Conservation (phyloP, 345 rosid genomes). For the Boechera stricta region DNA sequence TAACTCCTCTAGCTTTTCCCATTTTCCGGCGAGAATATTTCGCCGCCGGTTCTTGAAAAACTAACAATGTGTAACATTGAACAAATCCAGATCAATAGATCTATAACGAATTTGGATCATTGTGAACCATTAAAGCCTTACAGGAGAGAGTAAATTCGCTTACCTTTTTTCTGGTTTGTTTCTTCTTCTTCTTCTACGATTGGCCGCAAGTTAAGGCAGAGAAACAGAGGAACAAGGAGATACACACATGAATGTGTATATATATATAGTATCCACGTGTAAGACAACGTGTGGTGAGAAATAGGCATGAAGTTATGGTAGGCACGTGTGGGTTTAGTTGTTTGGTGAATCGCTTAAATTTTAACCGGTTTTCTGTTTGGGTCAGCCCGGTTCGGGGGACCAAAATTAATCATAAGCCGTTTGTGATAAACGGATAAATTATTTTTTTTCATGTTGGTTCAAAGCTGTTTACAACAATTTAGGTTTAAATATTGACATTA, state of each 20-base stretch:
- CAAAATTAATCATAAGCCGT: not conserved
- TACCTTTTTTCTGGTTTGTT: conserved; percentile 24
- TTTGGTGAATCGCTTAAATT: not conserved
- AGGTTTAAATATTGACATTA: not conserved
- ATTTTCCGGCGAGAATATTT: conserved; percentile 40
- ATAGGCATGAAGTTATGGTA: conserved; percentile 26
- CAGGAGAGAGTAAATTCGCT: not conserved
- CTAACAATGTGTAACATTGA: conserved; percentile 31
- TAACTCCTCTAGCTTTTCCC: conserved; percentile 80
- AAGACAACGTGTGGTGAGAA: conserved; percentile 30
- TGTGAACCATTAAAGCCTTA: conserved; percentile 9
- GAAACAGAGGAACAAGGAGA: conserved; percentile 41
- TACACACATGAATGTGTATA: not conserved
- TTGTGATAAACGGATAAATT: not conserved
- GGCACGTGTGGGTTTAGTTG: conserved; percentile 31
- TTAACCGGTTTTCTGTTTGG: not conserved
- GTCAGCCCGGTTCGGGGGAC: not conserved
- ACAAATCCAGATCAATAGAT: conserved; percentile 5
- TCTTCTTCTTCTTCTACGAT: conserved; percentile 28
- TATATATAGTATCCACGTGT: conserved; percentile 38
- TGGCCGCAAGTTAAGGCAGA: conserved; percentile 34
- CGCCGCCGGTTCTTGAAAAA: conserved; percentile 18
- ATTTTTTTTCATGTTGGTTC: not conserved
- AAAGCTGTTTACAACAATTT: conserved; percentile 1
- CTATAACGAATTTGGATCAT: not conserved